Percentiles rank a stretch among this genome's conserved stretches.
phyloP scores from a whole-genome alignment of 768 basidiomycete species.

The Amylocystis lapponica region DNA sequence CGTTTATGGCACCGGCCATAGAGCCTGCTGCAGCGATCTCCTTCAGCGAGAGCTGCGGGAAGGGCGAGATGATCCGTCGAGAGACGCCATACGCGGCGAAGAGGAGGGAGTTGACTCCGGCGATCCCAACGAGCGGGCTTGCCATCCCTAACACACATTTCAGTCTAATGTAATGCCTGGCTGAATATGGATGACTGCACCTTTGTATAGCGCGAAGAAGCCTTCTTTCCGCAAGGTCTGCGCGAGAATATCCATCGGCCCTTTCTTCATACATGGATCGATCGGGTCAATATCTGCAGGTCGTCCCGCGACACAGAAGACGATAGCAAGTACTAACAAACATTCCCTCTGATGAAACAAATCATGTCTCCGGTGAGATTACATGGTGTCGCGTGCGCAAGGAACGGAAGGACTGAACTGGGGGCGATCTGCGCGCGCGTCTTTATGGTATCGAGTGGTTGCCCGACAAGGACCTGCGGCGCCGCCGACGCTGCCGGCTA shows the following conservation, averaged over 20 bases:
- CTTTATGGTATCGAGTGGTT: conserved; percentile 86
- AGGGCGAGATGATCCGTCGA: conserved; percentile 81
- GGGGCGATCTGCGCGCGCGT: conserved; percentile 85
- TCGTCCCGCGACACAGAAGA: not conserved
- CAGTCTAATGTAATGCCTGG: not conserved
- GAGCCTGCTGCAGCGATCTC: conserved; percentile 83
- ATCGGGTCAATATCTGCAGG: not conserved
- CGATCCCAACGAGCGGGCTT: conserved; percentile 86
- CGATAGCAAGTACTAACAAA: conserved; percentile 75
- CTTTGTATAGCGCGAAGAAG: conserved; percentile 91
- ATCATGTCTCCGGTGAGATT: not conserved
- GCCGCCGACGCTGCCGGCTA: conserved; percentile 89
- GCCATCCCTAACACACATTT: conserved; percentile 61
- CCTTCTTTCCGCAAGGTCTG: conserved; percentile 87
- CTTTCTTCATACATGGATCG: conserved; percentile 49
- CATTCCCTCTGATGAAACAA: conserved; percentile 58
- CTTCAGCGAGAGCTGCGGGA: conserved; percentile 70
- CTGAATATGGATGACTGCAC: conserved; percentile 31
- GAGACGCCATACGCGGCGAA: conserved; percentile 89
- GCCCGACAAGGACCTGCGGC: conserved; percentile 95
- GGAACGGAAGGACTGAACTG: conserved; percentile 40
- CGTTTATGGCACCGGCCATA: conserved; percentile 90
- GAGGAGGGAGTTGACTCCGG: conserved; percentile 92
- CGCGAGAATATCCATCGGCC: conserved; percentile 84
- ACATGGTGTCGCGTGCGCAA: conserved; percentile 1